Evolutionary conservation across 2,329 filamentous ascomycete species (phyloP).

Genomic region (Penicillium sclerotiorum): DNA sequence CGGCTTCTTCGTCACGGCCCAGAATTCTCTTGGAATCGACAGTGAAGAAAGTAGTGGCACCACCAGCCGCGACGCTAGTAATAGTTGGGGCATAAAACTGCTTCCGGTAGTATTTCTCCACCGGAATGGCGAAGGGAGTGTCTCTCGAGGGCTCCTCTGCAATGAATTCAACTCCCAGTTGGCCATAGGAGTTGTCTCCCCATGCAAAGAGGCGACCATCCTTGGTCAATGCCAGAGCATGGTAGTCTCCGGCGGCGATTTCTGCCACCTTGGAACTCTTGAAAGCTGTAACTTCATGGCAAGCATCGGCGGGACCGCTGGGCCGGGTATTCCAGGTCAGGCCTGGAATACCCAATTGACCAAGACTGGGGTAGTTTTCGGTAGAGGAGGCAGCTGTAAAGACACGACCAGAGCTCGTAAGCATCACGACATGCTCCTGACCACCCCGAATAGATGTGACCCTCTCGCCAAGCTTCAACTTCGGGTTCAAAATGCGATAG

Average conservation of each 20-base stretch:
- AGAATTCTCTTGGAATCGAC: constrained; percentile 72
- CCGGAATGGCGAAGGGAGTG: constrained; percentile 69
- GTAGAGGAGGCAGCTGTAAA: constrained; percentile 85
- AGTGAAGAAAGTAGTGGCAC: constrained; percentile 82
- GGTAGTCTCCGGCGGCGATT: constrained; percentile 82
- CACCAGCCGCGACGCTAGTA: constrained; percentile 81
- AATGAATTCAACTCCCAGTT: constrained; percentile 78
- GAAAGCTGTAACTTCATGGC: constrained; percentile 75
- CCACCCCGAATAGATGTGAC: constrained; percentile 75
- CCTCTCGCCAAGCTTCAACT: constrained; percentile 69
- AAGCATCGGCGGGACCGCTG: constrained; percentile 74
- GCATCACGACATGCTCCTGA: constrained; percentile 80
- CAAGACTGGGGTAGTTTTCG: constrained; percentile 74
- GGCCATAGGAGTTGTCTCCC: constrained; percentile 89
- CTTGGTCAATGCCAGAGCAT: constrained; percentile 77
- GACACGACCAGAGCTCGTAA: constrained; percentile 81
- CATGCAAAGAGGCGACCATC: constrained; percentile 81
- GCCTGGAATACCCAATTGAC: constrained; percentile 85
- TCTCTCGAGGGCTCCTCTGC: constrained; percentile 65
- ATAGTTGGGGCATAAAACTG: constrained; percentile 66
- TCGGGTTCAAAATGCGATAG: constrained; percentile 73
- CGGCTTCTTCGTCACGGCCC: constrained; percentile 46
- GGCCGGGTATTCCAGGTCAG: constrained; percentile 79
- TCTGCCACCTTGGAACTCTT: constrained; percentile 70
- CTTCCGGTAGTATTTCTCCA: constrained; percentile 71